These are phyloP conservation scores for Coniferiporia sulphurascens DNA, from an alignment of 1,284 basidiomycete genomes.

Conservation along the genomic window DNA sequence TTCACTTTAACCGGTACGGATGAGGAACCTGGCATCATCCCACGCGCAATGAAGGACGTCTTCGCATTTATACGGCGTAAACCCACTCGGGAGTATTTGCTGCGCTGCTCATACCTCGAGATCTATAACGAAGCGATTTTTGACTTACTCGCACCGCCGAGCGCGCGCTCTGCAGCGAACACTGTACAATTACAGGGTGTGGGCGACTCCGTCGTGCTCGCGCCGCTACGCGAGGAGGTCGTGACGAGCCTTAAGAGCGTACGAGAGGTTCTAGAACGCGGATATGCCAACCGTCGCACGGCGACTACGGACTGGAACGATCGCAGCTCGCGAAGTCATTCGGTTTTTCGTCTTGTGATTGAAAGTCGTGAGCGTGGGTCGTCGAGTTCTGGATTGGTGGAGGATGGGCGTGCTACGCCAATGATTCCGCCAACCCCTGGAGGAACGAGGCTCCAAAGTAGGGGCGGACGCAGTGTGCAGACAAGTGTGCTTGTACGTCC, in stretches of 20 bases:
- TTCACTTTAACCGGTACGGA: constrained; percentile 84
- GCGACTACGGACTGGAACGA: constrained; percentile 98
- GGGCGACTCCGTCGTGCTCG: constrained; percentile 54
- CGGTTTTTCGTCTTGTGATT: constrained; percentile 86
- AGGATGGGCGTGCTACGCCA: constrained; percentile 27
- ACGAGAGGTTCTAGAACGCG: constrained; percentile 76
- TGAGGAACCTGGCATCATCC: constrained; percentile 90
- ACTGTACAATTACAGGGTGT: constrained; percentile 68
- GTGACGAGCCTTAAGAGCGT: constrained; percentile 88
- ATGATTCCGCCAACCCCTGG: constrained; percentile 25
- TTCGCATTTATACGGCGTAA: constrained; percentile 72
- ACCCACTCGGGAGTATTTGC: constrained; percentile 82
- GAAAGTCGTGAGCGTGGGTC: constrained; percentile 68
- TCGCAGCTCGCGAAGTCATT: constrained; percentile 87
- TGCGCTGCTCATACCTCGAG: constrained; percentile 92
- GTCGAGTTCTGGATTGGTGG: constrained; percentile 28
- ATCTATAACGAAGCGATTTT: constrained; percentile 96
- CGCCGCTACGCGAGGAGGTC: constrained; percentile 84
- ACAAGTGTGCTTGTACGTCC: constrained; percentile 71
- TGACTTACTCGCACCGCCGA: constrained; percentile 77
- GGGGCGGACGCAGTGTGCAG: constrained; percentile 70
- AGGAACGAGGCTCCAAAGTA: constrained; percentile 60
- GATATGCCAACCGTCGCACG: constrained; percentile 85
- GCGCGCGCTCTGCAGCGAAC: constrained; percentile 41
- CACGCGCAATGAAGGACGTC: constrained; percentile 83